phyloP scores from a whole-genome alignment of 768 basidiomycete species.

The Phlebiopsis gigantea region DNA sequence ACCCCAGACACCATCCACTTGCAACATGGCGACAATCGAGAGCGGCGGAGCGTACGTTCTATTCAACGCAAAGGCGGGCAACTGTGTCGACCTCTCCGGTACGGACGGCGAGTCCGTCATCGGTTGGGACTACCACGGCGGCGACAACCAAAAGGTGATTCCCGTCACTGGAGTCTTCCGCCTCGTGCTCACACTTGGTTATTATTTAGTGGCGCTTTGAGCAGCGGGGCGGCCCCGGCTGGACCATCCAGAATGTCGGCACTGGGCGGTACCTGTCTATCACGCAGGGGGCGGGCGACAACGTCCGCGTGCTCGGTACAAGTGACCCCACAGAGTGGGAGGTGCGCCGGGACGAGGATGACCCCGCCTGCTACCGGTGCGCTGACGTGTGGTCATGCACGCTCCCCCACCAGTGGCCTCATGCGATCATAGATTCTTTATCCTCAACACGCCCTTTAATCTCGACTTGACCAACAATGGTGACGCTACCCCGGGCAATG shows the following conservation, averaged over 20 bases:
- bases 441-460: slow-evolving; percentile 37
- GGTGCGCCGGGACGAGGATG: slow-evolving; percentile 40
- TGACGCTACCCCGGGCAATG: slow-evolving; percentile 36
- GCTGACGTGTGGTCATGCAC: slow-evolving; percentile 11
- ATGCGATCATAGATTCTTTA: slow-evolving; percentile 34
- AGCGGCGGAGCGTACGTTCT: slow-evolving; percentile 39
- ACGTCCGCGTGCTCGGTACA: slow-evolving; percentile 34
- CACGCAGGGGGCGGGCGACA: slow-evolving; percentile 27
- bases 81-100: slow-evolving; percentile 52
- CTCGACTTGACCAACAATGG: slow-evolving; percentile 45
- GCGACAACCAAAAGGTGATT: slow-evolving; percentile 48
- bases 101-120: slow-evolving; percentile 44
- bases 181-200: background rate
- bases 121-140: slow-evolving; percentile 38
- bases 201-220: slow-evolving; percentile 43
- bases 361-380: slow-evolving; percentile 39
- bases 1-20: too few species aligned
- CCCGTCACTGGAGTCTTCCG: background rate
- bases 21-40: slow-evolving; percentile 21
- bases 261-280: slow-evolving; percentile 21
- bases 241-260: slow-evolving; percentile 36
- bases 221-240: slow-evolving; percentile 27
- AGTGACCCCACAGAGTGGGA: slow-evolving; percentile 39
- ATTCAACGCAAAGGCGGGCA: slow-evolving; percentile 46
- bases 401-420: background rate